Evolutionary conservation across 768 basidiomycete species (phyloP), one percentile per base, ranked within the genome.

Genomic region (Paxillus rubicundulus): DNA sequence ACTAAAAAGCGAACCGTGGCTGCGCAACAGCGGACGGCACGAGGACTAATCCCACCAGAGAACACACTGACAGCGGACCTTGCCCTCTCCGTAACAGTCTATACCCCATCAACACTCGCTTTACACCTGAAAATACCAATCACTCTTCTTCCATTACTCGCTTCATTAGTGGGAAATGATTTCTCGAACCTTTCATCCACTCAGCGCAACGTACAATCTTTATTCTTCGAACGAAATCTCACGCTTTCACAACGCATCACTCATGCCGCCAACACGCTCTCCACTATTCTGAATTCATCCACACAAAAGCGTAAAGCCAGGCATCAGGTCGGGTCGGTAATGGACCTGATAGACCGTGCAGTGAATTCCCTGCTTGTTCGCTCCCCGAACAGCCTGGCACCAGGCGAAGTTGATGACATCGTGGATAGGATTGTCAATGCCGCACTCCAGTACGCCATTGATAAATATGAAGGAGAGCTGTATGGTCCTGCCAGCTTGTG

Each of bases 131-230:
- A 82, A 43, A 71, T 92, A 12, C 86, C 90, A 1, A 72, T 80
- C 7, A 79, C 85, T 0, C 76, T 92, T 36, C 80, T 93, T 28
- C 91, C 91, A 1, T 76, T 93, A 6, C 72, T 92, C 3, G 88
- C 84, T 17, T 86, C 90, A 9, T 71, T 92, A 16, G 80, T 90
- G 4, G 91, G 91, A 45, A 92, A 92, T 60, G 91, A 92, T 65
- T 92, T 82, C 62, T 80, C 87, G 0, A 78, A 76, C 45, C 76
- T 62, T 9, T 77, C 80, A 42, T 71, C 77, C 7, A 72, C 73
- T 37, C 74, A 75, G 18, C 77, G 75, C 39, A 77, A 75, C 53
- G 71, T 81, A 9, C 86, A 84, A 62, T 74, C 72, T 0, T 60
- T 87, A 20, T 89, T 92, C 65, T 92, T 91, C 61, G 83, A 87